Evolutionary conservation across 1,284 basidiomycete species (phyloP), one percentile per base, ranked within the genome.

Genomic region (Entoloma clypeatum): DNA sequence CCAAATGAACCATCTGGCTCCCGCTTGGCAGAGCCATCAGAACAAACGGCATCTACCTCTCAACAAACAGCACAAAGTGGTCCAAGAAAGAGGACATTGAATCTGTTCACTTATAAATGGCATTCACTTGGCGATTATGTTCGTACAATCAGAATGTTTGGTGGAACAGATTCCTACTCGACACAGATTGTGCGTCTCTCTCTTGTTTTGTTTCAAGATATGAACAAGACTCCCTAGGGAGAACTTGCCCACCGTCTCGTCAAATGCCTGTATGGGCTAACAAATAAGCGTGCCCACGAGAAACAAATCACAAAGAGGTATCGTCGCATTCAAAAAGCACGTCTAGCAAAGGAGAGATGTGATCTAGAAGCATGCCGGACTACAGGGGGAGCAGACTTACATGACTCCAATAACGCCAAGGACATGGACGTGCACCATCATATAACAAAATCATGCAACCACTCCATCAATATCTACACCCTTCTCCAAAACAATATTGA

Each of bases 91-190:
- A 50, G 49, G 14, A 33, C 37, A 18, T 49, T 64, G 19, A 65
- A 64, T 32, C 47, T 61, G 9, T 53, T 50, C 11, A 55, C 57
- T 1, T 59, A 59, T 46, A 68, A 68, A 43, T 55, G 54, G 31
- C 67, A 69, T 50, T 52, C 59, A 0, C 45, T 68, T 3, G 62
- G 59, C 0, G 63, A 70, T 32, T 66, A 64, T 32, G 47, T 48
- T 1, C 16, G 7, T 2, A 45, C 51, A 1, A 67, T 69, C 18
- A 44, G 42, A 8, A 44, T 54, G n/a, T 64, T 59, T 50, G 60
- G 65, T 0, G 54, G 57, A 14, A 61, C 54, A 1, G 62, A 64
- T 45, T 51, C 47, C 0, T 62, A 54, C 32, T 59, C 58, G 7
- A 63, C 60, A 6, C 57, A 62, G 36, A 39, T 54, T 1, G 62